Base-by-base conservation (phyloP, 768 basidiomycete genomes). In the Serendipita vermifera region DNA sequence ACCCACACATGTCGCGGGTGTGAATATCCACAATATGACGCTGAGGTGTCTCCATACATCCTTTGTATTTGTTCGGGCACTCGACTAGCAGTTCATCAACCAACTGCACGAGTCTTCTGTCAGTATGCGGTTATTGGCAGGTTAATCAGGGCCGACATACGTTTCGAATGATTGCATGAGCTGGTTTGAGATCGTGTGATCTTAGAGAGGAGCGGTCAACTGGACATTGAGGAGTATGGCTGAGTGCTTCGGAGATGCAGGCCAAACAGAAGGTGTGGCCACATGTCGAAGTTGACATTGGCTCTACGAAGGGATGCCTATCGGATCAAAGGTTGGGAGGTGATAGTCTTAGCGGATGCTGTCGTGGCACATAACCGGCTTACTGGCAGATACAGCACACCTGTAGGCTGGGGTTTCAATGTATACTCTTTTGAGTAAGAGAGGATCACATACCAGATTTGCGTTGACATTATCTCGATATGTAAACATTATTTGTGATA, bases 181-280 rank as follows among this genome's bases (percentile, higher is more conserved):
- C 83, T 15, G 81, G 79, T 1, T 63, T 63, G 55, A 91, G 69
- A 60, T 85, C 80, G n/a, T 69, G 70, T n/a, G 69, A 56, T 1
- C 70, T 68, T 31, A 93, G 72, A 0, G 80, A 73, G 13, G 79
- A 82, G 20, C 91, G 79, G 68, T 93, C 90, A 29, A 94, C 80
- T 9, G 91, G 91, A 66, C 91, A 94, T 59, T 82, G 81, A 0
- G 76, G 71, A 5, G 81, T 79, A 58, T 85, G 77, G 11, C 68
- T 66, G 3, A 93, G 74, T 0, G 90, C 85, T 51, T 74, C 72
- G n/a, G 71, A 62, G 58, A 92, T 86, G 64, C 91, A 94, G 29
- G 80, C 82, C n/a, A 69, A 69, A 66, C 91, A 94, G 67, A 93
- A 93, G 0, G 88, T 93, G 65, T 90, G 91, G 58, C 77, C 73